A percentile compares a stretch with the other conserved stretches of the same genome.
phyloP scores from a whole-genome alignment of 306 rosid genomes.

The Delonix regia region DNA sequence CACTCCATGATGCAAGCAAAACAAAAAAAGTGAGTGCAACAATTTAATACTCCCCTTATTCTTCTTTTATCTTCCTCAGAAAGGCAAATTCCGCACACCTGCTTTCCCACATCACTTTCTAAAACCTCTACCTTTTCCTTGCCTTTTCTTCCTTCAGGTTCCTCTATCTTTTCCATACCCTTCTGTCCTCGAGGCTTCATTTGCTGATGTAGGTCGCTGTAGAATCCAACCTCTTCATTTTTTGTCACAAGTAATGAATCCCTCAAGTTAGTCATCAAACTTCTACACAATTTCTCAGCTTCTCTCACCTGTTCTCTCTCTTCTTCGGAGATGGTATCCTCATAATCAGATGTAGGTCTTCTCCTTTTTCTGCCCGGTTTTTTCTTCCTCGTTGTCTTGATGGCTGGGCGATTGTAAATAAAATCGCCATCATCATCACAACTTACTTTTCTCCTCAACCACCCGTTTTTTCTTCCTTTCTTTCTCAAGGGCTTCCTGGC shows the following conservation, averaged over 20 bases:
- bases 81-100: slow-evolving; percentile 89
- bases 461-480: slow-evolving; percentile 51
- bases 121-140: slow-evolving; percentile 82
- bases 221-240: slow-evolving; percentile 40
- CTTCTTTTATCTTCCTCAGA: slow-evolving; percentile 89
- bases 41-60: slow-evolving; percentile 80
- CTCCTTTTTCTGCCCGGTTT: slow-evolving; percentile 45
- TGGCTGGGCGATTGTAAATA: slow-evolving; percentile 39
- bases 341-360: slow-evolving; percentile 58
- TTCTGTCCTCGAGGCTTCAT: slow-evolving; percentile 64
- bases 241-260: slow-evolving; percentile 45
- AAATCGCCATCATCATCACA: slow-evolving; percentile 50
- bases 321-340: slow-evolving; percentile 88
- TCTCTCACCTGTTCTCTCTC: slow-evolving; percentile 94
- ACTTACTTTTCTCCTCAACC: slow-evolving; percentile 42
- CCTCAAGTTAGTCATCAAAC: slow-evolving; percentile 51
- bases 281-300: slow-evolving; percentile 64
- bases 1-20: slow-evolving; percentile 93
- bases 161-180: slow-evolving; percentile 92
- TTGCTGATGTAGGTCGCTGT: slow-evolving; percentile 38
- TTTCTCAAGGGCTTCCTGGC: slow-evolving; percentile 65
- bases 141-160: slow-evolving; percentile 53
- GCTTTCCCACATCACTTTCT: slow-evolving; percentile 66
- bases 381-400: slow-evolving; percentile 39
- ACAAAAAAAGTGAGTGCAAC: slow-evolving; percentile 93